A percentile compares a stretch with the other conserved stretches of the same genome.
Evolutionary conservation across 1,284 basidiomycete species (phyloP).

Genomic region (Macrocybe sp.): DNA sequence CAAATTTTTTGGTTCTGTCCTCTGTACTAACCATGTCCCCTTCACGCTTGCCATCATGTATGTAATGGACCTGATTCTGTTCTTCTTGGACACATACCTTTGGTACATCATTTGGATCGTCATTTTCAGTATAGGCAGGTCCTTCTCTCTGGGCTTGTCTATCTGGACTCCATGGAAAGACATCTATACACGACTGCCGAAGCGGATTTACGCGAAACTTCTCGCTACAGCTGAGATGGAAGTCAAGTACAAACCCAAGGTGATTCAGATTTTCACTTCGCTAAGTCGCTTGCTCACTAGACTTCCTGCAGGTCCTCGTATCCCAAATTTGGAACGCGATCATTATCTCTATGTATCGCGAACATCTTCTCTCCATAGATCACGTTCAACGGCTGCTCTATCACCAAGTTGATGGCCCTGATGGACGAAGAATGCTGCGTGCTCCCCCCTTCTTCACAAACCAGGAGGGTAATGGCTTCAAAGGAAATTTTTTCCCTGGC

Average conservation of each 20-base stretch:
- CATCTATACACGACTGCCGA: slow-evolving; percentile 91
- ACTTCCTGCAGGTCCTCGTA: slow-evolving; percentile 66
- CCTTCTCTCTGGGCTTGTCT: slow-evolving; percentile 85
- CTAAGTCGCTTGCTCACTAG: slow-evolving; percentile 3
- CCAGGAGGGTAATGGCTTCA: slow-evolving; percentile 70
- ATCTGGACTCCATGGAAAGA: slow-evolving; percentile 99
- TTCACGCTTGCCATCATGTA: slow-evolving; percentile 96
- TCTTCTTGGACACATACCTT: slow-evolving; percentile 97
- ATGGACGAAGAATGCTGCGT: slow-evolving; percentile 85
- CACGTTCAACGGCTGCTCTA: slow-evolving; percentile 93
- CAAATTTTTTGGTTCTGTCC: slow-evolving; percentile 68
- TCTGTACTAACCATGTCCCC: slow-evolving; percentile 86
- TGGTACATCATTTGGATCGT: slow-evolving; percentile 98
- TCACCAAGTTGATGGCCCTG: slow-evolving; percentile 85
- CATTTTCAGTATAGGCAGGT: slow-evolving; percentile 86
- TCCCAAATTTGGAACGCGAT: slow-evolving; percentile 98
- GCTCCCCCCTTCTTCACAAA: slow-evolving; percentile 96
- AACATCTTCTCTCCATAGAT: slow-evolving; percentile 92
- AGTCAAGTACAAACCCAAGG: slow-evolving; percentile 96
- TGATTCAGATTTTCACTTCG: slow-evolving; percentile 20
- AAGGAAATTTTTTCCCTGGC: slow-evolving; percentile 85
- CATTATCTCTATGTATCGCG: slow-evolving; percentile 98
- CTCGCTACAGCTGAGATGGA: slow-evolving; percentile 94
- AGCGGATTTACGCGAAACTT: slow-evolving; percentile 94
- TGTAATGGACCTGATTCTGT: slow-evolving; percentile 90